Base-by-base conservation (phyloP, 495 filamentous ascomycete genomes). In the Arthonia radiata region DNA sequence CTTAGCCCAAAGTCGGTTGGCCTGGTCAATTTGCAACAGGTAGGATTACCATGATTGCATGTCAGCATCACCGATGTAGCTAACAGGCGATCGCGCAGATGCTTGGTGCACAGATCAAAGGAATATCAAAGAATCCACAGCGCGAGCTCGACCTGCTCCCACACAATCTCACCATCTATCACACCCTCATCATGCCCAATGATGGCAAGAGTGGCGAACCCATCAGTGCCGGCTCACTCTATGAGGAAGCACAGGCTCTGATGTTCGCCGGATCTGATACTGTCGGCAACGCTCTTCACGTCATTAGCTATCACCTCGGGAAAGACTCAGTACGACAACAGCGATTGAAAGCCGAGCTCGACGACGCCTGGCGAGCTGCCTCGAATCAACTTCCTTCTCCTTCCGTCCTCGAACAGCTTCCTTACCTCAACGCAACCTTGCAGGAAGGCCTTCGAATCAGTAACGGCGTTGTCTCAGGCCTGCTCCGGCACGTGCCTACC, bases 201-300 rank as follows among this genome's bases (percentile, higher is more conserved):
- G 34, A 34, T 9, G 31, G 49, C 26, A 25, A 31, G n/a, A 37
- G 24, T 12, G 31, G 24, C 5, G 25, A 25, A n/a, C 23, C 43
- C 13, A 35, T 38, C 10, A 18, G 25, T 12, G 24, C 29, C 6
- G 30, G 31, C 18, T 32, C 30, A 18, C 30, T 56, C 9, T 39
- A 33, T 18, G 47, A 52, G 7, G 52, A 56, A 37, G 40, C 45
- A 2, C 34, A 39, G 26, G 32, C 42, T 1, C 29, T 56, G 23
- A 26, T 57, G 12, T 50, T 52, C 32, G 54, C 46, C 2, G 56
- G 56, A 4, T 39, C 42, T 4, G 41, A 54, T 27, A 56, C 55
- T 7, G 43, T 48, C 7, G 46, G 32, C 4, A 38, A 40, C 15
- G 38, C 54, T 3, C 33, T 56, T 13, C 38, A 41, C 3, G 25